Percentiles rank a stretch among this genome's conserved stretches.
Evolutionary conservation across 2,329 filamentous ascomycete genomes (phyloP).

Genomic region (Coniochaeta ligniaria): DNA sequence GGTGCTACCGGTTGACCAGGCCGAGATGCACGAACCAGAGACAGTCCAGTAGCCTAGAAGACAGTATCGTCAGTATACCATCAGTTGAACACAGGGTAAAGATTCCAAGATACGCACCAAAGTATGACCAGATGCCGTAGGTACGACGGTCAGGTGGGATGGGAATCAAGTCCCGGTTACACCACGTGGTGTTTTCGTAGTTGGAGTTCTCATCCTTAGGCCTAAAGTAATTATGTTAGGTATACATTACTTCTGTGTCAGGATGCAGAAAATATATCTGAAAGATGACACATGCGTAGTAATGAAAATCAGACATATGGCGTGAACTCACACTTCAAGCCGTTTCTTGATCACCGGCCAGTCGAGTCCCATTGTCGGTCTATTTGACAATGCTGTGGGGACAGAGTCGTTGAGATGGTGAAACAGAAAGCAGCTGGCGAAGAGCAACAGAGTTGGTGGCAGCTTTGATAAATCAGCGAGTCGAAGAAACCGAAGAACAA

Average conservation of each 20-base stretch:
- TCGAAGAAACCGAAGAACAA: background rate
- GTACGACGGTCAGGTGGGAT: constrained; percentile 18
- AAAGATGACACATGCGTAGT: background rate
- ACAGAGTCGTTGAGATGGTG: background rate
- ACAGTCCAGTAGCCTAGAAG: constrained; percentile 1
- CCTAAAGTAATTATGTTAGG: background rate
- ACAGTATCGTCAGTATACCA: background rate
- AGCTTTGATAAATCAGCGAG: background rate
- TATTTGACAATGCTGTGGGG: background rate
- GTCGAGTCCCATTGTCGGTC: background rate
- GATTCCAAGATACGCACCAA: constrained; percentile 11
- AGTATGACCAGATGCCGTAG: constrained; percentile 16
- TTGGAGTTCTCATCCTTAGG: constrained; percentile 16
- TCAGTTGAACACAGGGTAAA: background rate
- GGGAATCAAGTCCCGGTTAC: constrained; percentile 23
- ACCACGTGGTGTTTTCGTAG: constrained; percentile 23
- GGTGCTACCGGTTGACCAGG: constrained; percentile 17
- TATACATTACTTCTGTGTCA: background rate
- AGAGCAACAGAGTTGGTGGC: background rate
- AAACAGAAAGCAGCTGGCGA: background rate
- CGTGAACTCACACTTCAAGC: background rate
- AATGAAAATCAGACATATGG: background rate
- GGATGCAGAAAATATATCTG: background rate
- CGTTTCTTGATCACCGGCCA: background rate
- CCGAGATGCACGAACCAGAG: constrained; percentile 10